These are phyloP conservation scores for Didymella glomerata DNA, from an alignment of 2,329 filamentous ascomycete genomes.

Conservation along the genomic window DNA sequence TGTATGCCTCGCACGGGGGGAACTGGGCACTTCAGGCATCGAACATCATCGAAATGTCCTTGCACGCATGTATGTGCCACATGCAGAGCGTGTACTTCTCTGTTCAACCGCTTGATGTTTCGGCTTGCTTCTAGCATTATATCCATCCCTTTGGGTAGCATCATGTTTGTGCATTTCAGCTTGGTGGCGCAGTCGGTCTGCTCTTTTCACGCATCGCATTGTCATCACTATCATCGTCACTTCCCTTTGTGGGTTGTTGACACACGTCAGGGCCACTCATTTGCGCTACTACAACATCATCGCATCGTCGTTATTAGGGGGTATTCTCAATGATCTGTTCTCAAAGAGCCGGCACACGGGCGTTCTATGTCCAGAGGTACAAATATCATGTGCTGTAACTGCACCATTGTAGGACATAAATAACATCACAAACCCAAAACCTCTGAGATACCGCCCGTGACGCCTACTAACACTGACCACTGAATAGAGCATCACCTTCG, in stretches of 20 bases:
- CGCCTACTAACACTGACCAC: too few species aligned
- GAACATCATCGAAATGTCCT: not conserved
- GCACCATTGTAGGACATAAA: not conserved
- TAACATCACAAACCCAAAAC: not conserved
- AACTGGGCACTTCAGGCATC: not conserved
- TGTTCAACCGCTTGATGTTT: not conserved
- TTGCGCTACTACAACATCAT: slow-evolving; percentile 3
- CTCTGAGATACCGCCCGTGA: too few species aligned
- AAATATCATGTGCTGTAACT: slow-evolving; percentile 3
- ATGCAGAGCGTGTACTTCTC: not conserved
- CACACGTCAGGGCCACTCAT: slow-evolving; percentile 32
- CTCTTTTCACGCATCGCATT: not conserved
- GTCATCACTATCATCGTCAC: slow-evolving; percentile 4
- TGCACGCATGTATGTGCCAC: not conserved
- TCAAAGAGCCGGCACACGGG: not conserved
- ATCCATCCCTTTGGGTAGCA: not conserved
- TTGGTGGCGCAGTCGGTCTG: not conserved
- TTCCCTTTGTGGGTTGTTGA: slow-evolving; percentile 3
- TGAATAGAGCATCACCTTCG: not conserved
- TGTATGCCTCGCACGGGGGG: not conserved
- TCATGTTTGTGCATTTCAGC: slow-evolving; percentile 17
- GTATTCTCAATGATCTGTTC: too few species aligned
- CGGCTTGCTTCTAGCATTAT: not conserved
- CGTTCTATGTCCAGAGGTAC: not conserved
- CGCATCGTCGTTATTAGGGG: not conserved